Evolutionary conservation across 768 basidiomycete genomes (phyloP).

Genomic region (Xerocomus brunneocitrinus): DNA sequence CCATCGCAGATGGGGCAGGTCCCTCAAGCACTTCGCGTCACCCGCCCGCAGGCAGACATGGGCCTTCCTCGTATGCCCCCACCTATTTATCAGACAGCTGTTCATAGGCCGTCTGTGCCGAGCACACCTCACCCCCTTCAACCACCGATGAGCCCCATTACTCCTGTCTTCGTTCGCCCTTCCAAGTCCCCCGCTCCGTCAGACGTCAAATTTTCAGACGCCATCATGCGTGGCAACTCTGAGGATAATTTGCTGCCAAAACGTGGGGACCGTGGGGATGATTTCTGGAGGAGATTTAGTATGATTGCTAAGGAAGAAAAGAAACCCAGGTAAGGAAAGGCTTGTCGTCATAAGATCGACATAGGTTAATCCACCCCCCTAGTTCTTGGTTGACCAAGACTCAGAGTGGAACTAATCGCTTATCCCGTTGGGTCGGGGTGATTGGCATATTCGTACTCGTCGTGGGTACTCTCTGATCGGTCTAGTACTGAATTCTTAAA

Average conservation of each 20-base stretch:
- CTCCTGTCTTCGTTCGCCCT: constrained; percentile 71
- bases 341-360: not conserved
- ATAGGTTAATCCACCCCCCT: not conserved
- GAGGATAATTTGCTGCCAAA: constrained; percentile 66
- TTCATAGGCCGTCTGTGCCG: constrained; percentile 36
- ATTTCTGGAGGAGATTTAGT: constrained; percentile 84
- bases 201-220: constrained; percentile 46
- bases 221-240: constrained; percentile 62
- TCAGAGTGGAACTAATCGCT: constrained; percentile 43
- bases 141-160: constrained; percentile 74
- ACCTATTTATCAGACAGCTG: constrained; percentile 31
- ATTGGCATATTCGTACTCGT: constrained; percentile 55
- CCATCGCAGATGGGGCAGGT: constrained; percentile 30
- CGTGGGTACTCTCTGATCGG: constrained; percentile 31
- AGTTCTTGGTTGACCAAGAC: constrained; percentile 71
- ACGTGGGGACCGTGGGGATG: constrained; percentile 71
- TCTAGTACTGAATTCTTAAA: not conserved
- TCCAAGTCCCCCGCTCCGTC: constrained; percentile 32
- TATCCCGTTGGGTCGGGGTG: constrained; percentile 69
- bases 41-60: constrained; percentile 16
- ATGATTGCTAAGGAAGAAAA: constrained; percentile 73
- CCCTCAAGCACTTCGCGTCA: constrained; percentile 22
- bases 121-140: constrained; percentile 68
- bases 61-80: constrained; percentile 26
- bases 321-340: constrained; percentile 40